These are phyloP conservation scores for Boletus sp. DNA, from an alignment of 1,284 basidiomycete species.

Conservation along the genomic window DNA sequence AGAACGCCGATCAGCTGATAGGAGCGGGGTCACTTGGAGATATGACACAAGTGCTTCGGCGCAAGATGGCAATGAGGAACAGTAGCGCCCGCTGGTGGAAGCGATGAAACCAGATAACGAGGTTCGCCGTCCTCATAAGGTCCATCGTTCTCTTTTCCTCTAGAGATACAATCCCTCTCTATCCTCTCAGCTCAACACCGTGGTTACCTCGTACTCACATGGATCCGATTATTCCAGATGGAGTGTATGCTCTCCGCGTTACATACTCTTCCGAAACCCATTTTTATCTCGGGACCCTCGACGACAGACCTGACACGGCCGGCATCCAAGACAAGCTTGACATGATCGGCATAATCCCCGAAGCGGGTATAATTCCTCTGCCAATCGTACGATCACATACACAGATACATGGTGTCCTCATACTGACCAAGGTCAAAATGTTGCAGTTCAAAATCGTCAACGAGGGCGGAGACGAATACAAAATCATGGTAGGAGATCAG, in stretches of 20 bases:
- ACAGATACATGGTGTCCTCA: background rate
- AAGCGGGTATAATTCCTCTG: background rate
- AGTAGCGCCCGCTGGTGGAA: background rate
- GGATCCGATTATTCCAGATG: background rate
- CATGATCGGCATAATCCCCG: background rate
- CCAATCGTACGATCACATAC: background rate
- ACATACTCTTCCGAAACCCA: too few relatives aligned
- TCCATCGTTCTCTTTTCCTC: background rate
- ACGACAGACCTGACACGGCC: too few relatives aligned
- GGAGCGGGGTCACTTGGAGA: background rate
- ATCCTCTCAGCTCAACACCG: background rate
- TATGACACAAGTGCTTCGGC: background rate
- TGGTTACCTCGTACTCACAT: background rate
- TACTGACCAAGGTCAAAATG: background rate
- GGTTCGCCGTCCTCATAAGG: background rate
- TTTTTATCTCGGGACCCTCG: conserved; percentile 1
- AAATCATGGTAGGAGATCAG: background rate
- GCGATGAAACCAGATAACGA: background rate
- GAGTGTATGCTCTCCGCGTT: conserved; percentile 6
- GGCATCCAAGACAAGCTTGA: background rate
- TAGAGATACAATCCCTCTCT: background rate
- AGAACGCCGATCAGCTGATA: background rate
- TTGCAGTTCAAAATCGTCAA: background rate
- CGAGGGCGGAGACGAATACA: background rate
- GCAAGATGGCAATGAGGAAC: background rate